Percentiles rank a stretch among this genome's conserved stretches.
phyloP scores from a whole-genome alignment of 2,329 filamentous ascomycete species.

The Fusarium avenaceum region DNA sequence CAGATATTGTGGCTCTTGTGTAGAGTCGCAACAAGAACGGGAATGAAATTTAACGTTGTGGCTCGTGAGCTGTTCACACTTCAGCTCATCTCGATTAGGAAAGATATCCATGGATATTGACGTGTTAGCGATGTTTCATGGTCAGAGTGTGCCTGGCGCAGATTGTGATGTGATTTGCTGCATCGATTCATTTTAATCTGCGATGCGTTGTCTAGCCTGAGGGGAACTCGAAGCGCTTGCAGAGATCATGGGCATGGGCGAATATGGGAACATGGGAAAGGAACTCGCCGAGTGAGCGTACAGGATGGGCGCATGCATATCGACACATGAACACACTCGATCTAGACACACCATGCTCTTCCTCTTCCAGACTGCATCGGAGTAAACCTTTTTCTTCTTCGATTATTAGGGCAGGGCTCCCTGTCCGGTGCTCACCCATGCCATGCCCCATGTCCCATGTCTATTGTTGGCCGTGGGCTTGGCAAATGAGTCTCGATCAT shows the following conservation, averaged over 20 bases:
- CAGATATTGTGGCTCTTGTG: conserved; percentile 16
- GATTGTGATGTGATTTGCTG: conserved; percentile 30
- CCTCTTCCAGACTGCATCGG: conserved; percentile 2
- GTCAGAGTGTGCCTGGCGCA: conserved; percentile 3
- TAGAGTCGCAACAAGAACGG: conserved; percentile 24
- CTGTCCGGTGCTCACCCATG: background rate
- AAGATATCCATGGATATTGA: conserved; percentile 16
- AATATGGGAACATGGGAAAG: conserved; percentile 1
- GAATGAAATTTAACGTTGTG: conserved; percentile 39
- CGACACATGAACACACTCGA: conserved; percentile 1
- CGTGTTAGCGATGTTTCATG: conserved; percentile 40
- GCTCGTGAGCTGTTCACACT: conserved; percentile 34
- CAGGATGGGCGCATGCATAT: background rate
- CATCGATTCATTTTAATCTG: conserved; percentile 26
- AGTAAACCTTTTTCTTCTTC: conserved; percentile 3
- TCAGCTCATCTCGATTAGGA: conserved; percentile 37
- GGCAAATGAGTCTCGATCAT: conserved; percentile 36
- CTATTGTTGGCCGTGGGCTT: conserved; percentile 27
- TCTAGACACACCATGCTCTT: conserved; percentile 15
- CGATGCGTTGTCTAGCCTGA: conserved; percentile 37
- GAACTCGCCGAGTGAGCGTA: conserved; percentile 10
- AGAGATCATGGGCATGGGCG: background rate
- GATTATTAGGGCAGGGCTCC: conserved; percentile 6
- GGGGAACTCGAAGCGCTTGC: background rate
- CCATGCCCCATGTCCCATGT: background rate